Conservation (phyloP, 2,329 filamentous ascomycete genomes). For the Ustulina deusta region DNA sequence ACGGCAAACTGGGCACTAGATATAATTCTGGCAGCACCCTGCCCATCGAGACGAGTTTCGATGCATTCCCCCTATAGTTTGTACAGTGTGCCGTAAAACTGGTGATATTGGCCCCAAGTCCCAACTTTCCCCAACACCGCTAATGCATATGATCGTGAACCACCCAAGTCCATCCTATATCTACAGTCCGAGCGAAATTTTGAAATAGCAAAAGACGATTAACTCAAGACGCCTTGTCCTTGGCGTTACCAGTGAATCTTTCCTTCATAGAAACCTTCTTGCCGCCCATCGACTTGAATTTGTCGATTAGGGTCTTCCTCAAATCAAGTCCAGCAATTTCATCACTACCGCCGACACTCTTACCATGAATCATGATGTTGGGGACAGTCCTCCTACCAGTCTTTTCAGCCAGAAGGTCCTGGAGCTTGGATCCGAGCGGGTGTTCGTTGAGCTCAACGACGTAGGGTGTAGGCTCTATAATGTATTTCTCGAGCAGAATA, state of each 20-base stretch:
- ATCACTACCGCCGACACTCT: slow-evolving; percentile 90
- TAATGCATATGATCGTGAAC: slow-evolving; percentile 38
- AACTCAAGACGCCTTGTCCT: slow-evolving; percentile 30
- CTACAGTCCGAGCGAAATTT: slow-evolving; percentile 23
- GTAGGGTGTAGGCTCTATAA: slow-evolving; percentile 82
- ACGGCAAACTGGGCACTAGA: neutral
- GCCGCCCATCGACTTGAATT: slow-evolving; percentile 78
- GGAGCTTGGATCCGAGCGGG: slow-evolving; percentile 77
- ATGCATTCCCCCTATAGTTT: slow-evolving; percentile 6
- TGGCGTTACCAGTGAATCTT: slow-evolving; percentile 34
- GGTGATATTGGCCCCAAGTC: slow-evolving; percentile 12
- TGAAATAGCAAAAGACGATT: slow-evolving; percentile 10
- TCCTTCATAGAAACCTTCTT: slow-evolving; percentile 56
- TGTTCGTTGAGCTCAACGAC: slow-evolving; percentile 93
- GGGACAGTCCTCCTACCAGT: slow-evolving; percentile 90
- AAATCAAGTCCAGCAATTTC: slow-evolving; percentile 80
- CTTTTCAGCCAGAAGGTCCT: slow-evolving; percentile 75
- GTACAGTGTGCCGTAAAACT: slow-evolving; percentile 25
- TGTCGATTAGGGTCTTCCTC: slow-evolving; percentile 74
- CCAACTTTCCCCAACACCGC: slow-evolving; percentile 36
- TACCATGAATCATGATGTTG: slow-evolving; percentile 88
- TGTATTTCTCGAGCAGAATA: slow-evolving; percentile 85
- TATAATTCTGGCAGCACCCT: neutral
- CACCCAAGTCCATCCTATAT: slow-evolving; percentile 29
- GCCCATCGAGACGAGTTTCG: neutral